A percentile compares a stretch with the other conserved stretches of the same genome.
These are phyloP conservation scores for Xanthoconium stramineum DNA, from an alignment of 768 basidiomycete genomes.

Conservation along the genomic window DNA sequence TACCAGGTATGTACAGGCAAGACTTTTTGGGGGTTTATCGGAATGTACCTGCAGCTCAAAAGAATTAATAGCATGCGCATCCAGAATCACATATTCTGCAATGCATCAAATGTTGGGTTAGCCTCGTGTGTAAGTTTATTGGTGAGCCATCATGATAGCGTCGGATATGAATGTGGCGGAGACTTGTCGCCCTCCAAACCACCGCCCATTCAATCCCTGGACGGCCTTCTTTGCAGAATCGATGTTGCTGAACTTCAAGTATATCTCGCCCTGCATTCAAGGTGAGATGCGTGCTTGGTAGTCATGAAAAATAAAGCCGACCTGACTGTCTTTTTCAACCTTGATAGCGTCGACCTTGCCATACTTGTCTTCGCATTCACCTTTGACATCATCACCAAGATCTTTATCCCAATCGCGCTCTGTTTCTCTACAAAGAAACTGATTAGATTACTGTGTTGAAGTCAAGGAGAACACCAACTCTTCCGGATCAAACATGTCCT, in stretches of 20 bases:
- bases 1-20: slow-evolving; percentile 32
- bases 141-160: slow-evolving; percentile 90
- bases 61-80: slow-evolving; percentile 27
- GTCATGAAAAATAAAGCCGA: slow-evolving; percentile 34
- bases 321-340: slow-evolving; percentile 91
- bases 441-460: background rate
- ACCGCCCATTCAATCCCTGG: slow-evolving; percentile 90
- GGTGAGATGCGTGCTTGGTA: slow-evolving; percentile 1
- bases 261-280: slow-evolving; percentile 83
- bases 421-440: slow-evolving; percentile 64
- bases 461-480: slow-evolving; percentile 54
- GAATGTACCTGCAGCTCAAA: slow-evolving; percentile 30
- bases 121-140: slow-evolving; percentile 39
- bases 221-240: slow-evolving; percentile 82
- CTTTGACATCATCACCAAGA: slow-evolving; percentile 93
- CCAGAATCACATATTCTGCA: slow-evolving; percentile 27
- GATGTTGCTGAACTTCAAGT: slow-evolving; percentile 82
- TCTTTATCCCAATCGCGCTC: slow-evolving; percentile 97
- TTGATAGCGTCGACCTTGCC: slow-evolving; percentile 85
- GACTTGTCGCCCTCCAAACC: slow-evolving; percentile 93
- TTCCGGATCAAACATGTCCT: slow-evolving; percentile 97
- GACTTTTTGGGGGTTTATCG: slow-evolving; percentile 29
- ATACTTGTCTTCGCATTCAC: slow-evolving; percentile 90
- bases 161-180: slow-evolving; percentile 88
- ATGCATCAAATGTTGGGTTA: slow-evolving; percentile 28